Evolutionary conservation across 805 yeast genomes (phyloP), one percentile per base, ranked within the genome.

Genomic region (Soucietia sequanensis): DNA sequence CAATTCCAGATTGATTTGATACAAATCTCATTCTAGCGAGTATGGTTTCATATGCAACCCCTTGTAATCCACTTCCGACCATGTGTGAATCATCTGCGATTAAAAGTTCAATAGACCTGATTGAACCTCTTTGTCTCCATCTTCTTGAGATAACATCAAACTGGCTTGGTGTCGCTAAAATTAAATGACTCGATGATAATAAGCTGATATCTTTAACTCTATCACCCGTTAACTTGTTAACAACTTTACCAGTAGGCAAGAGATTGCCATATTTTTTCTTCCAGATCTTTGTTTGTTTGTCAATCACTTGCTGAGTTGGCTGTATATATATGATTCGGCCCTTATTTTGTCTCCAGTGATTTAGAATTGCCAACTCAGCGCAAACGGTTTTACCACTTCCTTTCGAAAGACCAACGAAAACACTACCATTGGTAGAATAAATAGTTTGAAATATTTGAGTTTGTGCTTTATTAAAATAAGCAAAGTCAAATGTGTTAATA

Each of bases 161-260:
- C 42, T 86, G 91, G 15, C 63, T 68, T 0, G 96, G 95, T 0
- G 97, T 88, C 4, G 87, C 78, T 10, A 91, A 57, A 12, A 87
- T 60, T 34, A 91, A 56, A 53, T 89, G 91, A 37, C 78, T 75
- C 20, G 65, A 62, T 1, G 79, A 78, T 5, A 89, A 47, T 3
- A 78, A 46, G 33, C 68, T 65, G 38, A 81, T 50, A 49, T 89
- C 93, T 1, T 58, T 47, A 1, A 71, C 42, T 3, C 75, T 37
- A 23, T 83, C 87, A 6, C 70, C 70, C 0, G 79, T 73, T 9
- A 90, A 59, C 43, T 76, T 78, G 27, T 60, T 62, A 6, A 90
- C 68, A 0, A 40, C 45, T 46, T 81, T 82, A 5, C 78, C 81
- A 2, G 76, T 76, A n/a, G n/a, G n/a, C n/a, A n/a, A n/a, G 27